phyloP scores from a whole-genome alignment of 805 yeast genomes.

The Grigorovia humatica region DNA sequence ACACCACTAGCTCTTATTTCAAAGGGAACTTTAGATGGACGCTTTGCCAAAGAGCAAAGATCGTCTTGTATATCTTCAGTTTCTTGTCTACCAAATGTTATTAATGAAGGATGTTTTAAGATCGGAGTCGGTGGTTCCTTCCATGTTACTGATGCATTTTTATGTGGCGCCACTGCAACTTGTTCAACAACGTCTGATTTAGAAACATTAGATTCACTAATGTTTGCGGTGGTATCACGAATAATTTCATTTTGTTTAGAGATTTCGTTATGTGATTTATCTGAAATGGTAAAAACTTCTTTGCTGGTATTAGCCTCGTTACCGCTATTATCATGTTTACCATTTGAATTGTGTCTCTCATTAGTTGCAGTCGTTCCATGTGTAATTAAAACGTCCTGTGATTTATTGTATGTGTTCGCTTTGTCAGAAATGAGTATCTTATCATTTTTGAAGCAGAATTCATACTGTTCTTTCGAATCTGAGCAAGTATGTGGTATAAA shows the following conservation, averaged over 20 bases:
- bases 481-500: slow-evolving; percentile 17
- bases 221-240: background rate
- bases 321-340: background rate
- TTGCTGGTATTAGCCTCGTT: background rate
- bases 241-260: background rate
- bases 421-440: background rate
- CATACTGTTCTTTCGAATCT: slow-evolving; percentile 15
- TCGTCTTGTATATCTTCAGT: slow-evolving; percentile 27
- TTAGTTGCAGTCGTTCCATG: background rate
- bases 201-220: background rate
- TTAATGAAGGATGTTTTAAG: slow-evolving; percentile 6
- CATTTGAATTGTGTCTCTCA: background rate
- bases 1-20: slow-evolving; percentile 31
- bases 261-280: background rate
- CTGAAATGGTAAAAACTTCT: background rate
- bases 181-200: background rate
- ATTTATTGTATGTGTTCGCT: background rate
- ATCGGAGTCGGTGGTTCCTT: slow-evolving; percentile 11
- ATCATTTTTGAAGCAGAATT: slow-evolving; percentile 9
- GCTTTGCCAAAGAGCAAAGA: slow-evolving; percentile 14
- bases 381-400: background rate
- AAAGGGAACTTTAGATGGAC: slow-evolving; percentile 18
- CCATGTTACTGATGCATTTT: slow-evolving; percentile 36
- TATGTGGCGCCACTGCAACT: slow-evolving; percentile 30
- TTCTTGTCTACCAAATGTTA: slow-evolving; percentile 18